Base-by-base conservation (phyloP, 805 yeast species). In the Saccharomyces kudriavzevii region DNA sequence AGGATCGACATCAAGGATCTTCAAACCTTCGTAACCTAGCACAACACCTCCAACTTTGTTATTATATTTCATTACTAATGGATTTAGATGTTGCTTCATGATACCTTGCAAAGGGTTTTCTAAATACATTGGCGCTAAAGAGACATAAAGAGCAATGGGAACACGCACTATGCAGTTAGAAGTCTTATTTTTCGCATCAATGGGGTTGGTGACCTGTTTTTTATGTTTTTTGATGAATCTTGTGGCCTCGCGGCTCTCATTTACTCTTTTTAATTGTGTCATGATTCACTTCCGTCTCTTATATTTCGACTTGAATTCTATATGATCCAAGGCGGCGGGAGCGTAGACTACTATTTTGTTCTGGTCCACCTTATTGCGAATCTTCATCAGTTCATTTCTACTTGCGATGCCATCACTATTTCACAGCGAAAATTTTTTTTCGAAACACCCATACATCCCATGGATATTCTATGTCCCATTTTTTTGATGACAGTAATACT, bases 31-130 rank as follows among this genome's bases (percentile, higher is more conserved):
- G 65, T 92, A 90, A 2, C 96, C 84, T 55, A 94, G 73, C 9
- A 94, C 86, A 20, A 94, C 90, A 27, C 99, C 99, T 43, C 80
- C 80, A 2, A 85, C 85, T 26, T 82, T 77, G 13, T 80, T 70
- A 59, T 80, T 85, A 68, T 85, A 89, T 45, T 87, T 82, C 96
- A 94, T 89, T 29, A 94, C 74, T 70, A 94, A 74, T 3, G 94
- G 90, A 65, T 94, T 96, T 58, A 94, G 73, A 72, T 94, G 98
- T 72, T 92, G 97, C 28, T 83, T 77, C 68, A 82, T 81, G 58
- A 94, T 78, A 45, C 98, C 99, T 55, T 81, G 81, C 14, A 85
- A 66, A 5, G 97, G 96, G 50, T 77, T 74, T 45, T 76, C 74
- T 40, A 83, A 65, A 70, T 84, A 87, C 52, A 82, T 75, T 51